Evolutionary conservation across 2,329 filamentous ascomycete species (phyloP).

Genomic region (Xylaria sp.): DNA sequence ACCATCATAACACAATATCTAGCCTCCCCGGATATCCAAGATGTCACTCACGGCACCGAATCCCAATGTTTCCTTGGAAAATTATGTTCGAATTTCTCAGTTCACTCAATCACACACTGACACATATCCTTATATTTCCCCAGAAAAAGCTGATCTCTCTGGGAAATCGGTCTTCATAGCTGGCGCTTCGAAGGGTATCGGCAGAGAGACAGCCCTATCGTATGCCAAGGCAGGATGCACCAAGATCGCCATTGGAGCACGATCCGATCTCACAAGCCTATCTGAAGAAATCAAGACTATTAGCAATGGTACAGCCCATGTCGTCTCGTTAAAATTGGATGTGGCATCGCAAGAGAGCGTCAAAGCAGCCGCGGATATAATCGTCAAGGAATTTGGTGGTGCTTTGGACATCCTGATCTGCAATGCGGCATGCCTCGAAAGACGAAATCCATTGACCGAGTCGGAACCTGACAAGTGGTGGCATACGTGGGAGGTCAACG

Average conservation of each 20-base stretch:
- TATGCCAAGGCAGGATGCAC: slow-evolving; percentile 57
- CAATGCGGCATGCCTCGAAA: slow-evolving; percentile 49
- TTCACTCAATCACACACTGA: slow-evolving; percentile 36
- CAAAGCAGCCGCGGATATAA: slow-evolving; percentile 39
- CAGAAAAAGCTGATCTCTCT: slow-evolving; percentile 32
- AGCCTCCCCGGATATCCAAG: too few relatives aligned
- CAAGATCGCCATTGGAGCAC: slow-evolving; percentile 57
- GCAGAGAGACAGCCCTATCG: slow-evolving; percentile 53
- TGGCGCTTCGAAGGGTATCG: slow-evolving; percentile 57
- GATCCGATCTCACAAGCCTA: slow-evolving; percentile 52
- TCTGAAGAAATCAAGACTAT: slow-evolving; percentile 43
- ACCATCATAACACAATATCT: too few relatives aligned
- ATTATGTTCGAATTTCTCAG: too few relatives aligned
- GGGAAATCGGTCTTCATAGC: slow-evolving; percentile 51
- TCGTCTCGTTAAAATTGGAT: slow-evolving; percentile 43
- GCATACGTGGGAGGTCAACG: slow-evolving; percentile 39
- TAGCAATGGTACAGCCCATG: slow-evolving; percentile 36
- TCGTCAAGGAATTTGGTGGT: slow-evolving; percentile 35
- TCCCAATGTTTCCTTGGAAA: too few relatives aligned
- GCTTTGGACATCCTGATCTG: slow-evolving; percentile 47
- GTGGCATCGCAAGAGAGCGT: slow-evolving; percentile 44
- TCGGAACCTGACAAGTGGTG: slow-evolving; percentile 36
- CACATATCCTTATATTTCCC: slow-evolving; percentile 42
- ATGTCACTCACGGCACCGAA: too few relatives aligned
- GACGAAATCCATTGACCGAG: slow-evolving; percentile 37